Conservation (phyloP, 768 basidiomycete species). For the Pisolithus albus region DNA sequence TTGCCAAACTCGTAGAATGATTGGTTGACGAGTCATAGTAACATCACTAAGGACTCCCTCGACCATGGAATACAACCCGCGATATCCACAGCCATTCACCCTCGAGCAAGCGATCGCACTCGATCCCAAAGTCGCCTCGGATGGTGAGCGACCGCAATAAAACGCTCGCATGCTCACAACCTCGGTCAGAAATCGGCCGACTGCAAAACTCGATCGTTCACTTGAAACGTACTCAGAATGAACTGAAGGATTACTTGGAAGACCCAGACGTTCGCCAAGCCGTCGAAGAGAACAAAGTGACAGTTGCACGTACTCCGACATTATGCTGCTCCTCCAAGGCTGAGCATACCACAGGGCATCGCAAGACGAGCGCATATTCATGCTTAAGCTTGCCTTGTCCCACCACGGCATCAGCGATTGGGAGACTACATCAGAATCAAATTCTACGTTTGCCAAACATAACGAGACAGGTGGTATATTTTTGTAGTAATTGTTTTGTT, state of each 20-base stretch:
- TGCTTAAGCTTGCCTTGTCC: slow-evolving; percentile 57
- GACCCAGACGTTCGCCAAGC: slow-evolving; percentile 58
- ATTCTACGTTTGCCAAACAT: slow-evolving; percentile 2
- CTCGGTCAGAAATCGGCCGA: slow-evolving; percentile 59
- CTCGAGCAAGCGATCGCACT: slow-evolving; percentile 55
- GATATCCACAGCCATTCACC: slow-evolving; percentile 71
- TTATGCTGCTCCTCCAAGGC: slow-evolving; percentile 17
- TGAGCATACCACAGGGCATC: slow-evolving; percentile 47
- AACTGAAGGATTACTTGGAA: slow-evolving; percentile 43
- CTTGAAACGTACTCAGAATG: slow-evolving; percentile 54
- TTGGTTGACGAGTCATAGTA: too few species aligned
- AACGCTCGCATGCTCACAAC: slow-evolving; percentile 1
- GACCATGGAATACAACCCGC: slow-evolving; percentile 66
- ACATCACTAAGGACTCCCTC: too few species aligned
- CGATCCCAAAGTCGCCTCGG: slow-evolving; percentile 60
- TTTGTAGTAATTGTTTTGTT: slow-evolving; percentile 13
- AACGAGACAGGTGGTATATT: slow-evolving; percentile 17
- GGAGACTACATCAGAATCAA: too few species aligned
- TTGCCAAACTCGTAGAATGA: too few species aligned
- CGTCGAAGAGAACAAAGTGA: slow-evolving; percentile 61
- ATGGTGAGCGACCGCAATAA: slow-evolving; percentile 41
- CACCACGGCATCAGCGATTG: slow-evolving; percentile 51
- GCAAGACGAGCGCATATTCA: slow-evolving; percentile 69
- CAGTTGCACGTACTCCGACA: slow-evolving; percentile 49
- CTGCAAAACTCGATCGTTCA: slow-evolving; percentile 65